Evolutionary conservation across 148 eudicot species (phyloP).

Genomic region (Rhododendron ovatum): DNA sequence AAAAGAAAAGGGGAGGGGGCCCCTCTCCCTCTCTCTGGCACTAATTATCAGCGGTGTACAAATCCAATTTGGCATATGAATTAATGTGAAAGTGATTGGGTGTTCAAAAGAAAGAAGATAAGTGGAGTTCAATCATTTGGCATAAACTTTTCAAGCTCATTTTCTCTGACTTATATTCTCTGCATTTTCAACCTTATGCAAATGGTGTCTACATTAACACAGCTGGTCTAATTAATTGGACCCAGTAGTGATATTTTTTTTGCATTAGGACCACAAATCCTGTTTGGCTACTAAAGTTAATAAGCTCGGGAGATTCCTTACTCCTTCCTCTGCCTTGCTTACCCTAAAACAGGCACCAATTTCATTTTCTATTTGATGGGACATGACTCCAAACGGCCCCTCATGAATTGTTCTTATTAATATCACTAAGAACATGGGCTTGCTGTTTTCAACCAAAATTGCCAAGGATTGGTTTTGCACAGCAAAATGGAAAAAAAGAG

Average conservation of each 20-base stretch:
- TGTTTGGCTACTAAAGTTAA: not conserved
- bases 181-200: not conserved
- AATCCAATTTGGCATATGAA: not conserved
- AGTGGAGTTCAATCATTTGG: conserved; percentile 3
- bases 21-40: not conserved
- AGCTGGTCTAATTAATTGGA: not conserved
- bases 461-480: not conserved
- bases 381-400: not conserved
- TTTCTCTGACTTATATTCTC: not conserved
- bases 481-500: not conserved
- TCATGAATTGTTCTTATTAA: not conserved
- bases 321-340: not conserved
- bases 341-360: not conserved
- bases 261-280: not conserved
- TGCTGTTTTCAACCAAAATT: not conserved
- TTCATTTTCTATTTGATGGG: not conserved
- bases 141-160: not conserved
- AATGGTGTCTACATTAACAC: not conserved
- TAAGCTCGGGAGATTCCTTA: not conserved
- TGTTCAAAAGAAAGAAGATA: not conserved
- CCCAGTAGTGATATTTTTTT: not conserved
- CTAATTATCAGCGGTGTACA: not conserved
- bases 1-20: no score
- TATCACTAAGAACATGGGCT: not conserved
- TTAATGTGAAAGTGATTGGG: not conserved